phyloP scores from a whole-genome alignment of 495 filamentous ascomycete genomes.

The Astrothelium macrocarpum region DNA sequence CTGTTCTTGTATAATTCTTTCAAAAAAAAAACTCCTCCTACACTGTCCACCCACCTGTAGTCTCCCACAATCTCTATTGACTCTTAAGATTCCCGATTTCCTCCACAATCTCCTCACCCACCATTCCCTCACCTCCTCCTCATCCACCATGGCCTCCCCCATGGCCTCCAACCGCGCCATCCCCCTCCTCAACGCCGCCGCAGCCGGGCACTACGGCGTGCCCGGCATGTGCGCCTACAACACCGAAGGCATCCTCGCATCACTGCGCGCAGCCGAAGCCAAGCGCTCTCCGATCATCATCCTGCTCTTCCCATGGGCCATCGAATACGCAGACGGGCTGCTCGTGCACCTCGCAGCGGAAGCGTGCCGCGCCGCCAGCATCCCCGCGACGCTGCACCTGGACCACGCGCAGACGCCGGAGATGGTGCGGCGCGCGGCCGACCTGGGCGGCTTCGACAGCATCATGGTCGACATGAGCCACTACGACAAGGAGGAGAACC shows the following conservation, averaged over 20 bases:
- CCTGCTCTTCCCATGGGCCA: slow-evolving; percentile 79
- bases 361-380: slow-evolving; percentile 49
- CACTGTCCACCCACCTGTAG: too few relatives aligned
- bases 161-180: slow-evolving; percentile 50
- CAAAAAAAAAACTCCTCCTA: too few relatives aligned
- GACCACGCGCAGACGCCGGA: slow-evolving; percentile 29
- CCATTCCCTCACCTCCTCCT: not conserved
- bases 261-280: slow-evolving; percentile 65
- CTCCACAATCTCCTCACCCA: not conserved
- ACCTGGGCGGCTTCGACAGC: slow-evolving; percentile 23
- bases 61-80: not conserved
- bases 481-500: slow-evolving; percentile 74
- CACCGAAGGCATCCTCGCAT: slow-evolving; percentile 71
- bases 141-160: slow-evolving; percentile 1
- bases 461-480: slow-evolving; percentile 40
- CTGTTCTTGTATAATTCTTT: not conserved
- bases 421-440: slow-evolving; percentile 22
- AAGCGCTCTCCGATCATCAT: slow-evolving; percentile 69
- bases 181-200: slow-evolving; percentile 58
- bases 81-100: not conserved
- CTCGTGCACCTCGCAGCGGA: slow-evolving; percentile 56
- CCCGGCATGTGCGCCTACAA: slow-evolving; percentile 81
- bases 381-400: slow-evolving; percentile 27
- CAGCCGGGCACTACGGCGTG: slow-evolving; percentile 56
- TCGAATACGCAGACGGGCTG: slow-evolving; percentile 56